These are phyloP conservation scores for Annulohypoxylon moriforme DNA, from an alignment of 495 filamentous ascomycete genomes.

Conservation along the genomic window DNA sequence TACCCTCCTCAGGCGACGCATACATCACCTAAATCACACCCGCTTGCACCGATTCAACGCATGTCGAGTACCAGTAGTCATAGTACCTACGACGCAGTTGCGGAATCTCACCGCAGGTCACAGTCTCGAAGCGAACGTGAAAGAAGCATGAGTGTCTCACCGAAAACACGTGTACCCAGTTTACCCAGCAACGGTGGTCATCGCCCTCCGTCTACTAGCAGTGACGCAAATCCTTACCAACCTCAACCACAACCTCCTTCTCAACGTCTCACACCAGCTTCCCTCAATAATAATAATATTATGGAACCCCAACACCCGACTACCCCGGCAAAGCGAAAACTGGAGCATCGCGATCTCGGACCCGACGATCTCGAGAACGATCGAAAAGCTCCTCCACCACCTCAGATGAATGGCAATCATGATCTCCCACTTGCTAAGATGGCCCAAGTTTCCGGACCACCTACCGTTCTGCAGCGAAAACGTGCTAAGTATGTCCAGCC, in stretches of 20 bases:
- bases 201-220: constrained; percentile 51
- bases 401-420: constrained; percentile 57
- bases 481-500: constrained; percentile 52
- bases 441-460: constrained; percentile 40
- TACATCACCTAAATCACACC: constrained; percentile 50
- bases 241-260: constrained; percentile 34
- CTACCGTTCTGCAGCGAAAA: constrained; percentile 49
- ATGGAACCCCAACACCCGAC: constrained; percentile 48
- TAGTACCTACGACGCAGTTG: constrained; percentile 55
- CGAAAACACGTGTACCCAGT: constrained; percentile 69
- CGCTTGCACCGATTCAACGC: constrained; percentile 59
- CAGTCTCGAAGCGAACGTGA: constrained; percentile 65
- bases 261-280: constrained; percentile 48
- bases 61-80: constrained; percentile 56
- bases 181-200: constrained; percentile 59
- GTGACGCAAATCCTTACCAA: constrained; percentile 56
- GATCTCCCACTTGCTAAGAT: constrained; percentile 32
- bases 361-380: constrained; percentile 59
- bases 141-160: constrained; percentile 71
- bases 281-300: constrained; percentile 37
- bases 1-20: constrained; percentile 46
- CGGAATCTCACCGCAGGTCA: constrained; percentile 49
- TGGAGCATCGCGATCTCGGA: constrained; percentile 61
- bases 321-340: constrained; percentile 64
- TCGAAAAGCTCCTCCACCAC: constrained; percentile 55